Evolutionary conservation across 1,284 basidiomycete species (phyloP), one percentile per base, ranked within the genome.

Genomic region (Porodaedalea pini): DNA sequence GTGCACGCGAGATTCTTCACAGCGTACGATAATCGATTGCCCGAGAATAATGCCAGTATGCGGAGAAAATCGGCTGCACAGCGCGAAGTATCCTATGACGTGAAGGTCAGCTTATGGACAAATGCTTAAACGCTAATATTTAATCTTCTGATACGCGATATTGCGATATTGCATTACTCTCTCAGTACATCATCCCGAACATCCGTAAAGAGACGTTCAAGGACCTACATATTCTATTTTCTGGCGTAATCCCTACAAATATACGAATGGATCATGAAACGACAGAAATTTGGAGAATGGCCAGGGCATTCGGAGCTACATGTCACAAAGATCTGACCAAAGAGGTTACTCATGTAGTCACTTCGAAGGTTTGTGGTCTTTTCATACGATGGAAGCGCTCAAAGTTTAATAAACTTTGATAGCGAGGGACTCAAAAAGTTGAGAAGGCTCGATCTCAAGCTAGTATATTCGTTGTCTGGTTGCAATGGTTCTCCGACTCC

Each of bases 361-460:
- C 94, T 13, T 90, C 89, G 2, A 90, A 92, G 76, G 86, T 90
- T 4, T 27, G 55, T 58, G 17, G 36, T 51, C 55, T 52, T 29
- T 47, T 41, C 41, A 23, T n/a, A 7, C 53, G 59, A 51, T 50
- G n/a, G 41, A 48, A 27, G 21, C 11, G 15, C 48, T 41, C 58
- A 13, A 65, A 32, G 19, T 41, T 51, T 54, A 19, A 44, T 54
- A 32, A 52, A 56, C 48, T 56, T 40, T 17, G 15, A 17, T 65
- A 92, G 88, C 79, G 82, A 61, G 92, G 92, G 34, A 98, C 96
- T 0, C 86, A 88, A 61, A 98, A 99, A 73, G 93, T 96, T 1
- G 86, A 93, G 65, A 75, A 79, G 43, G 94, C 94, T 0, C 78
- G 83, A 37, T 79, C 80, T 63, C 80, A 83, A 19, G 81, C 85